Base-by-base conservation (phyloP, 495 filamentous ascomycete genomes). In the Tuber calosporum region DNA sequence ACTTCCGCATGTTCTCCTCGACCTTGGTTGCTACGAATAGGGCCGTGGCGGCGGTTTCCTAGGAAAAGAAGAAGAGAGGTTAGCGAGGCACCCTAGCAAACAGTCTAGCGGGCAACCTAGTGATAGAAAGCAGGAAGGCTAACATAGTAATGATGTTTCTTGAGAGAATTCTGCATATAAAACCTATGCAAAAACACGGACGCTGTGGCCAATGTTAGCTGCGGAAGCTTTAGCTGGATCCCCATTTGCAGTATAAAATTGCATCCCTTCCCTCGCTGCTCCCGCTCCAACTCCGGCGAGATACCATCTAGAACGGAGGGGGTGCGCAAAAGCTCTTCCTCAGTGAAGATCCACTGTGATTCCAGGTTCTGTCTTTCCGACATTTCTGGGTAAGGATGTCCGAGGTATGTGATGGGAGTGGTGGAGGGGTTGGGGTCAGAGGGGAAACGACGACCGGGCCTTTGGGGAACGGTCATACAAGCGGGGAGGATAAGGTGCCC, bases 211-310 rank as follows among this genome's bases (percentile, higher is more conserved):
- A 98, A 85, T 5, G 95, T 98, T 66, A 94, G 87, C 81, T 97
- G 93, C 26, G 95, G 94, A 62, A 99, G 86, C 81, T 94, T 94
- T 48, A 98, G 87, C 85, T 96, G 88, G 72, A 98, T 92, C 74
- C 94, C 95, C 69, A 93, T 93, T 82, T 97, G 93, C 75, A 90
- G 88, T 79, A 99, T 97, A 85, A 99, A 99, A 82, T 97, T 95
- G 75, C 96, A 90, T 66, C 94, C 94, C 82, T 98, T 98, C 72
- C 90, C 88, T 70, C 95, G 89, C 69, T 89, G 86, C 67, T 90
- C 86, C 48, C 91, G 86, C 83, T 98, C 96, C 79, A 91, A 87
- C 22, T 90, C 88, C 19, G 88, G 84, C 1, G 88, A 79, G 77
- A 98, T 87, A 45, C 94, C 94, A 74, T 97, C 93, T 0, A 94